Evolutionary conservation across 768 basidiomycete species (phyloP).

Genomic region (Rubroboletus pulcherrimus): DNA sequence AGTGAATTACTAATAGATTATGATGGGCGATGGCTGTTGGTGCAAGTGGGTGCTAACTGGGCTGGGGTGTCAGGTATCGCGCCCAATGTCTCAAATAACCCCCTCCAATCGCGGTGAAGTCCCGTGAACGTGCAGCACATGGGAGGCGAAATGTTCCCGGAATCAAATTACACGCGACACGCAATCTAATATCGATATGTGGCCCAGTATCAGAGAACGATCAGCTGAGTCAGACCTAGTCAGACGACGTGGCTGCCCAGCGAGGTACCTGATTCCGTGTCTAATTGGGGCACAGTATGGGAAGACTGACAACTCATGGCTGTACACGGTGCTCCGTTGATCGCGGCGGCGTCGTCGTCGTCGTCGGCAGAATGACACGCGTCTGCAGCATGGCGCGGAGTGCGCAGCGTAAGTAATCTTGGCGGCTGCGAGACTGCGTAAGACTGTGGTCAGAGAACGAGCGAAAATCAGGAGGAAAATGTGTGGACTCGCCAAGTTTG

Average conservation of each 20-base stretch:
- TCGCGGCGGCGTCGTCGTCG: neutral
- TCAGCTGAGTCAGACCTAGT: slow-evolving; percentile 6
- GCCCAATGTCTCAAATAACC: neutral
- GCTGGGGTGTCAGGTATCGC: neutral
- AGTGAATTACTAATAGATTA: neutral
- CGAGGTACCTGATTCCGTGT: slow-evolving; percentile 17
- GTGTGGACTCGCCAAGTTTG: slow-evolving; percentile 1
- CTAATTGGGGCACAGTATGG: slow-evolving; percentile 13
- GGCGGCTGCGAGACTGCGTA: slow-evolving; percentile 10
- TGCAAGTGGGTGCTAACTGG: neutral
- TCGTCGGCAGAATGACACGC: slow-evolving; percentile 15
- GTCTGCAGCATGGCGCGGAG: neutral
- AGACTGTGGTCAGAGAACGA: neutral
- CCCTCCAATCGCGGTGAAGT: slow-evolving; percentile 6
- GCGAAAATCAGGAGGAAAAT: neutral
- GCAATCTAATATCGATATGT: slow-evolving; percentile 17
- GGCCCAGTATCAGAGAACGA: neutral
- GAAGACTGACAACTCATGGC: slow-evolving; percentile 4
- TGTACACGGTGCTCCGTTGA: slow-evolving; percentile 3
- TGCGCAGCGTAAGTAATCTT: neutral
- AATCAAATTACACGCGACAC: neutral
- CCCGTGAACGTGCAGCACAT: slow-evolving; percentile 4
- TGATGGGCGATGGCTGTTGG: neutral
- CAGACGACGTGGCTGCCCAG: slow-evolving; percentile 17
- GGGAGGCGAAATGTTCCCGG: neutral